Percentiles rank a stretch among this genome's conserved stretches.
Conservation (phyloP, 208 protist species). For the Leishmania guyanensis region DNA sequence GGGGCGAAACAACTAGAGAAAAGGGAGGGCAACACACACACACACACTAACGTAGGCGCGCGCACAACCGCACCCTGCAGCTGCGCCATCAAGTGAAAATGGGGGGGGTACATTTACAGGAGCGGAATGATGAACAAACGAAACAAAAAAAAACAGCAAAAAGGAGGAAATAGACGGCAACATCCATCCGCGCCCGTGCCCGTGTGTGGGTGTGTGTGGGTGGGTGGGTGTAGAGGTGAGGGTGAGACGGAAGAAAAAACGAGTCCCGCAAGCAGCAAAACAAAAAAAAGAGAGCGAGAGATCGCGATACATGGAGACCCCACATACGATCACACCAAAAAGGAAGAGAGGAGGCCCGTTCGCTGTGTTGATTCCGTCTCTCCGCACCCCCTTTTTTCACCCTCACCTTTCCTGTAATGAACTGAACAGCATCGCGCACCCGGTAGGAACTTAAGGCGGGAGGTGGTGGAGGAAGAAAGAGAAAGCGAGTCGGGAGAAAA, state of each 20-base stretch:
- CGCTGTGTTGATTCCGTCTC: neutral
- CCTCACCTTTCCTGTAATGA: neutral
- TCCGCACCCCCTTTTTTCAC: neutral
- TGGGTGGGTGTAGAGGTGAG: neutral
- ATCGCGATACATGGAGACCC: neutral
- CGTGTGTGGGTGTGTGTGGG: neutral
- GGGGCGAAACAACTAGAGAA: constrained; percentile 3
- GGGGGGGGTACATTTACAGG: neutral
- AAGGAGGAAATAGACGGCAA: constrained; percentile 11
- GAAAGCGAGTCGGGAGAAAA: neutral
- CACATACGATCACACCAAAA: neutral
- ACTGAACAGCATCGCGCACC: neutral
- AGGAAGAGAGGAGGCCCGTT: neutral
- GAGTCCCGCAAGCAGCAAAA: neutral
- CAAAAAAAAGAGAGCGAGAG: neutral
- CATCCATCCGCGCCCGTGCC: neutral
- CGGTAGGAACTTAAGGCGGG: neutral
- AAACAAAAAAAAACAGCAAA: constrained; percentile 9
- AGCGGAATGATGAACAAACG: neutral
- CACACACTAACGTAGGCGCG: neutral
- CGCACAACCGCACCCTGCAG: neutral
- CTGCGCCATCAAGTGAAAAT: neutral
- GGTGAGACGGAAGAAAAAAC: neutral
- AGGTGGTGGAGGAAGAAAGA: neutral
- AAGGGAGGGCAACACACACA: neutral